Percentiles rank a stretch among this genome's conserved stretches.
Evolutionary conservation across 371 early-diverging fungal genomes (phyloP).

Genomic region (Mortierella sp.): DNA sequence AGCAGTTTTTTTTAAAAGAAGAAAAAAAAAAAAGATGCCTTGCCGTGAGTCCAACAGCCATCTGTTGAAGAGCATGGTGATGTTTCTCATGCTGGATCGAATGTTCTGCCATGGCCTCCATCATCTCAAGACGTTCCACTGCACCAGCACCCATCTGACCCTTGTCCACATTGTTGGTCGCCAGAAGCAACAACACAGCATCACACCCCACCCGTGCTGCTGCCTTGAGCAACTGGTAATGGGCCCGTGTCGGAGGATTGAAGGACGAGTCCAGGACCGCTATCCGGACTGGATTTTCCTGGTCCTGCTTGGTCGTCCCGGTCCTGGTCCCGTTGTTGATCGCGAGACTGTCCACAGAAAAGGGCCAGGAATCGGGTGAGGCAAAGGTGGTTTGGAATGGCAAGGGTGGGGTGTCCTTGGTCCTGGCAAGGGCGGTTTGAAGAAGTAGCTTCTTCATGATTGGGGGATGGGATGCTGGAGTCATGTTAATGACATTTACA

Average conservation of each 20-base stretch:
- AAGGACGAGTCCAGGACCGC: slow-evolving; percentile 73
- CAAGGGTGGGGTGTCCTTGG: slow-evolving; percentile 23
- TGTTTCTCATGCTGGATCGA: slow-evolving; percentile 28
- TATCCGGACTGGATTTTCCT: slow-evolving; percentile 34
- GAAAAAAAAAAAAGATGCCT: not conserved
- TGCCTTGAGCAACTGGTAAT: slow-evolving; percentile 57
- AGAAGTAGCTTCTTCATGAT: slow-evolving; percentile 36
- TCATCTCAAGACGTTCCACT: slow-evolving; percentile 63
- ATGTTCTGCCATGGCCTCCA: slow-evolving; percentile 58
- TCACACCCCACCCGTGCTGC: slow-evolving; percentile 54
- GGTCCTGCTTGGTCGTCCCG: too few species aligned
- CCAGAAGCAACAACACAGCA: slow-evolving; percentile 60
- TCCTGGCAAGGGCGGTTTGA: slow-evolving; percentile 33
- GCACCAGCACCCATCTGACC: slow-evolving; percentile 59
- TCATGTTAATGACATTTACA: not conserved
- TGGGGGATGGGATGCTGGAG: not conserved
- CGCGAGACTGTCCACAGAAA: slow-evolving; percentile 36
- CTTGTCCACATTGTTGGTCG: slow-evolving; percentile 71
- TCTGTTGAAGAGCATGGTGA: slow-evolving; percentile 32
- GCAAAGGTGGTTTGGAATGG: slow-evolving; percentile 48
- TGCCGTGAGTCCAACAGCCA: slow-evolving; percentile 62
- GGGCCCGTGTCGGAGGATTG: slow-evolving; percentile 75
- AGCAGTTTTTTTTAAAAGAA: not conserved
- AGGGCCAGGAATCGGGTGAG: slow-evolving; percentile 45
- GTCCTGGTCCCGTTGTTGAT: too few species aligned